These are phyloP conservation scores for Papiliotrema terrestris DNA, from an alignment of 1,284 basidiomycete species.

Conservation along the genomic window DNA sequence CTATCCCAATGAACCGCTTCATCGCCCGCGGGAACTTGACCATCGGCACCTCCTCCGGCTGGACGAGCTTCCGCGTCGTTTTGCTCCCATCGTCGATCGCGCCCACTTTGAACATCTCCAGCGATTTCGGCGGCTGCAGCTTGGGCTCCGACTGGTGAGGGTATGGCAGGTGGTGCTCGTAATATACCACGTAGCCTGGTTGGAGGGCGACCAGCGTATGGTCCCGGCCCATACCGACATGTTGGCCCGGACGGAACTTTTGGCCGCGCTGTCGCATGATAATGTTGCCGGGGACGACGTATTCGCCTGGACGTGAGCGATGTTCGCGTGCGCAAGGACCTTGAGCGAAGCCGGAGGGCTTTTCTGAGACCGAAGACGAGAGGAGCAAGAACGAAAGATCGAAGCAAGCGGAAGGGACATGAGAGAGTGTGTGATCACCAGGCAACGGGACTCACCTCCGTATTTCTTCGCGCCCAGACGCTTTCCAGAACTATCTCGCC, in stretches of 20 bases:
- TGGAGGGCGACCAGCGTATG: constrained; percentile 84
- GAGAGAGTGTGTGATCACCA: background rate
- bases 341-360: too few relatives aligned
- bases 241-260: constrained; percentile 83
- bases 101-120: constrained; percentile 49
- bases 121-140: background rate
- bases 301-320: constrained; percentile 60
- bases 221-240: constrained; percentile 85
- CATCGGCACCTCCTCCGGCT: constrained; percentile 2
- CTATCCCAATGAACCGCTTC: constrained; percentile 77
- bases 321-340: background rate
- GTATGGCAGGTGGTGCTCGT: constrained; percentile 52
- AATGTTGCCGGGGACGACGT: constrained; percentile 87
- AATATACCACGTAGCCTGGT: constrained; percentile 88
- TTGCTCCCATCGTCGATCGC: constrained; percentile 37
- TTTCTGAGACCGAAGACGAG: too few relatives aligned
- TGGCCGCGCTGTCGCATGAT: constrained; percentile 88
- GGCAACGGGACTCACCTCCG: constrained; percentile 60
- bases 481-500: constrained; percentile 84
- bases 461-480: constrained; percentile 91
- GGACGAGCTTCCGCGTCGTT: background rate
- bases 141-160: constrained; percentile 25
- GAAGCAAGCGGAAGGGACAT: too few relatives aligned
- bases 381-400: too few relatives aligned
- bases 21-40: constrained; percentile 44